These are phyloP conservation scores for Mucor velutinosus DNA, from an alignment of 371 early-diverging fungal species.

Conservation along the genomic window DNA sequence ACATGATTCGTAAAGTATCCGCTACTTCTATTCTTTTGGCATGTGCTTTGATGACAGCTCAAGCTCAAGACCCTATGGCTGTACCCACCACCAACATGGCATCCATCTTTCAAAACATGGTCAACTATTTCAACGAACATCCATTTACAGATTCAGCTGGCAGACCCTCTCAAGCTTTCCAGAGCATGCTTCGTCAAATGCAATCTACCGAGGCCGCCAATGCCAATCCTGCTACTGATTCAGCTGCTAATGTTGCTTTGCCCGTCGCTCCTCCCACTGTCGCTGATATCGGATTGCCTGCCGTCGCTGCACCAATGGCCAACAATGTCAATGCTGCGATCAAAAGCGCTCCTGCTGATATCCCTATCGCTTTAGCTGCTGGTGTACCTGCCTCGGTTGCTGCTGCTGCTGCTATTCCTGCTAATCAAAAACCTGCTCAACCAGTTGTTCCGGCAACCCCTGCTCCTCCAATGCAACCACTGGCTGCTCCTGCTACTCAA, in stretches of 20 bases:
- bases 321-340: not conserved
- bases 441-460: not conserved
- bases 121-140: not conserved
- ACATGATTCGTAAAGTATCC: not conserved
- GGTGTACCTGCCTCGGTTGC: constrained; percentile 9
- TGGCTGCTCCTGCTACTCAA: not conserved
- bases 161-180: not conserved
- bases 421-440: not conserved
- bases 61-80: constrained; percentile 2
- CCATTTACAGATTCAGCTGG: not conserved
- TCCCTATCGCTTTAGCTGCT: constrained; percentile 6
- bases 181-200: not conserved
- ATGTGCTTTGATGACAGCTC: not conserved
- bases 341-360: constrained; percentile 1
- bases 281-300: not conserved
- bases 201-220: not conserved
- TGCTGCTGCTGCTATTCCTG: constrained; percentile 10
- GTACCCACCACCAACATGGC: not conserved
- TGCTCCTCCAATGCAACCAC: not conserved
- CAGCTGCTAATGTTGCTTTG: not conserved
- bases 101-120: not conserved
- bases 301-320: not conserved
- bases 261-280: not conserved
- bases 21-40: not conserved
- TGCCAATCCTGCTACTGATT: constrained; percentile 1